These are phyloP conservation scores for Fraxinus latifolia DNA, from an alignment of 305 asterid species.

Conservation along the genomic window DNA sequence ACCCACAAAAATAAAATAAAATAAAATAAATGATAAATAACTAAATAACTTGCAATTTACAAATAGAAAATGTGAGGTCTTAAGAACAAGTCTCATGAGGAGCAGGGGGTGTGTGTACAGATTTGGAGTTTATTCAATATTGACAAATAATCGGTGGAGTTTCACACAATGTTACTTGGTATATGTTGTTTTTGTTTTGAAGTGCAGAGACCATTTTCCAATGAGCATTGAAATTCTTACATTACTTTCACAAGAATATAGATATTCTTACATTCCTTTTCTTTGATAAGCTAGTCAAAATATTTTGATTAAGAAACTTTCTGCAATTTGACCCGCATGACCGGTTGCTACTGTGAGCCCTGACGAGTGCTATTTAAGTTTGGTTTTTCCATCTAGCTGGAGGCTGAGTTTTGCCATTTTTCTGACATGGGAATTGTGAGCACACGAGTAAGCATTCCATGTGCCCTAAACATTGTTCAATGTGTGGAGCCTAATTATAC, in stretches of 20 bases:
- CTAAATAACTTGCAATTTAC: background rate
- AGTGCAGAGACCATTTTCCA: background rate
- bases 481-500: background rate
- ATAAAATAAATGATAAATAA: background rate
- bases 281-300: background rate
- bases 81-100: background rate
- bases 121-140: background rate
- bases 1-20: background rate
- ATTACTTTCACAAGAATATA: background rate
- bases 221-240: background rate
- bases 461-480: background rate
- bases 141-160: background rate
- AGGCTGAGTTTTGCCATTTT: background rate
- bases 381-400: background rate
- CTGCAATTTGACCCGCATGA: background rate
- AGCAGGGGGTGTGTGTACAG: background rate
- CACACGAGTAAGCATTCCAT: background rate
- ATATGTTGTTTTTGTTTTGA: background rate
- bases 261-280: background rate
- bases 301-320: background rate
- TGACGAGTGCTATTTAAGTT: background rate
- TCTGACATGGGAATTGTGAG: background rate
- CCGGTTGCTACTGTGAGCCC: background rate
- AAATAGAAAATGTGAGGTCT: background rate
- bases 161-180: background rate